These are phyloP conservation scores for Coelastrella sp. DNA, from an alignment of 139 green algal species.

Conservation along the genomic window DNA sequence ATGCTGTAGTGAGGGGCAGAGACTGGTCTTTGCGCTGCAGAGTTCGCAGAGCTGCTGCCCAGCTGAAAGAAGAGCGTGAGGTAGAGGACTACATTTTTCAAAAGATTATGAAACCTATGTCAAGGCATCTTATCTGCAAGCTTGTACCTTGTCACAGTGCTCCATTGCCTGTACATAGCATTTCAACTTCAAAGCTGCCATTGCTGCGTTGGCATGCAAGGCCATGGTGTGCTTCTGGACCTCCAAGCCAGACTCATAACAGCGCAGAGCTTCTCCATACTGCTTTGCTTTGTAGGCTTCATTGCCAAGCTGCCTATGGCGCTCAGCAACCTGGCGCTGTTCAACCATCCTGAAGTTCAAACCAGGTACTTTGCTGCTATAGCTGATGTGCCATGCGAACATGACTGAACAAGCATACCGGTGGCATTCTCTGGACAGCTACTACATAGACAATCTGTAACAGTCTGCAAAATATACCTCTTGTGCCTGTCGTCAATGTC, in stretches of 20 bases:
- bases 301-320: slow-evolving; percentile 74
- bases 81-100: too few species aligned
- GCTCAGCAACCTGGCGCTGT: slow-evolving; percentile 77
- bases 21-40: too few species aligned
- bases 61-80: too few species aligned
- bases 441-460: neutral
- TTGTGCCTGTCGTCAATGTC: slow-evolving; percentile 84
- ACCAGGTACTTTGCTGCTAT: too few species aligned
- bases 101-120: too few species aligned
- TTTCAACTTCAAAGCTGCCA: slow-evolving; percentile 76
- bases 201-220: slow-evolving; percentile 84
- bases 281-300: slow-evolving; percentile 64
- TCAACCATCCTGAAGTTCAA: slow-evolving; percentile 78
- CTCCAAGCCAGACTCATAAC: slow-evolving; percentile 78
- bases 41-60: too few species aligned
- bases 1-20: too few species aligned
- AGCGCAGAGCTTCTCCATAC: slow-evolving; percentile 72
- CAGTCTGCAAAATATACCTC: slow-evolving; percentile 44
- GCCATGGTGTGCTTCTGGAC: slow-evolving; percentile 77
- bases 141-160: slow-evolving; percentile 83
- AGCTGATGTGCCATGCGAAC: too few species aligned
- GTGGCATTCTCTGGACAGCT: too few species aligned
- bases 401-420: too few species aligned
- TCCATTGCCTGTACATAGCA: slow-evolving; percentile 84
- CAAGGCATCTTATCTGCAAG: neutral